Conservation (phyloP, 75 land plant genomes). For the Sequoiadendron giganteum region DNA sequence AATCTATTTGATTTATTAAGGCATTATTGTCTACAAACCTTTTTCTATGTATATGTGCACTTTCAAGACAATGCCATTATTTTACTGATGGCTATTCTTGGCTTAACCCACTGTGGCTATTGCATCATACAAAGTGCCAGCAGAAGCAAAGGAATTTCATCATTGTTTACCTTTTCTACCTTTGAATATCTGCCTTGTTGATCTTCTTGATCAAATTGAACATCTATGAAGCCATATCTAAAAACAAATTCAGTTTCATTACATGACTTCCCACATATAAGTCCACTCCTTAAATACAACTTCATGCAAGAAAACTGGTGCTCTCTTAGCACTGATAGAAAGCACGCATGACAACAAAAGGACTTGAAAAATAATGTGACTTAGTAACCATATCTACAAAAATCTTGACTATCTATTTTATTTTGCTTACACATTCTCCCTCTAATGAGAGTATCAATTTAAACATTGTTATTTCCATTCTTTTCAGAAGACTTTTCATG, state of each 20-base stretch:
- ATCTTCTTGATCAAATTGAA: not conserved
- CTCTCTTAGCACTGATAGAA: not conserved
- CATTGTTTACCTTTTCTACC: not conserved
- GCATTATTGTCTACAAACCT: not conserved
- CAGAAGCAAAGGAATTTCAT: conserved; percentile 1
- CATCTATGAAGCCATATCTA: not conserved
- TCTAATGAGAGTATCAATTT: not conserved
- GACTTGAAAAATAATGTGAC: not conserved
- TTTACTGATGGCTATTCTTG: not conserved
- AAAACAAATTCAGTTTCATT: not conserved
- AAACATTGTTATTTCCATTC: not conserved
- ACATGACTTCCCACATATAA: not conserved
- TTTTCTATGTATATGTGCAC: not conserved
- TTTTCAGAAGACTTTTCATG: not conserved
- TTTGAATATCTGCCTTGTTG: not conserved
- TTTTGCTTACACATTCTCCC: not conserved
- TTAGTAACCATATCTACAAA: not conserved
- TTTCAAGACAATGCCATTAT: not conserved
- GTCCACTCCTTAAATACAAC: not conserved
- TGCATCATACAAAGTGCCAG: not conserved
- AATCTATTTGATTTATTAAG: not conserved
- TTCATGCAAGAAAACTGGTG: not conserved
- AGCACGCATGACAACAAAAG: not conserved
- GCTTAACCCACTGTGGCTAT: not conserved
- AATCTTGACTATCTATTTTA: not conserved